These are phyloP conservation scores for Mucor mucedo DNA, from an alignment of 371 early-diverging fungal species.

Conservation along the genomic window DNA sequence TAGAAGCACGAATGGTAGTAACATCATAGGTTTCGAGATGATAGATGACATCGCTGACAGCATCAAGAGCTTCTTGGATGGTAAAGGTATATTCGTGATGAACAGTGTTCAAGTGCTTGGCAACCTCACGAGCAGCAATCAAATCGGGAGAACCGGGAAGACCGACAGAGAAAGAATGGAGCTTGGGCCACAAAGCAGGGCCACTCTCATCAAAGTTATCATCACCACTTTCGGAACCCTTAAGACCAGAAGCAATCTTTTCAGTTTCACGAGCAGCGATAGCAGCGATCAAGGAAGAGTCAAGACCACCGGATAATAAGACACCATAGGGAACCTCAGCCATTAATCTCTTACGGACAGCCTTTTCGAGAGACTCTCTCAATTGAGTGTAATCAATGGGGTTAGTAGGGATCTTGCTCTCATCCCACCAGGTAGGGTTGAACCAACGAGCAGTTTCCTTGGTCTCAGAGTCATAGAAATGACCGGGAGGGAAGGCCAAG, in stretches of 20 bases:
- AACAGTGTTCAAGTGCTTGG: constrained; percentile 85
- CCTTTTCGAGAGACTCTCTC: constrained; percentile 79
- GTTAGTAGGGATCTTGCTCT: constrained; percentile 54
- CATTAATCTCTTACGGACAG: constrained; percentile 96
- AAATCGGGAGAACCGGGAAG: constrained; percentile 95
- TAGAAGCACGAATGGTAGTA: constrained; percentile 97
- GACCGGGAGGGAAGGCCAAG: constrained; percentile 95
- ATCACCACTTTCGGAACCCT: constrained; percentile 41
- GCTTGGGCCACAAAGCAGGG: constrained; percentile 75
- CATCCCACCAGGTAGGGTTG: constrained; percentile 89
- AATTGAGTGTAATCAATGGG: constrained; percentile 71
- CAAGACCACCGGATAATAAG: constrained; percentile 92
- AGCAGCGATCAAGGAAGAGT: constrained; percentile 92
- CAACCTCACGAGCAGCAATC: constrained; percentile 87
- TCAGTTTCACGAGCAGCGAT: constrained; percentile 87
- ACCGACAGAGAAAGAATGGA: constrained; percentile 97
- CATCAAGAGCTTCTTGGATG: constrained; percentile 94
- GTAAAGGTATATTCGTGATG: constrained; percentile 97
- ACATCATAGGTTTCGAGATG: constrained; percentile 98
- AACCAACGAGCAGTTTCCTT: constrained; percentile 84
- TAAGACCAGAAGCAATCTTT: constrained; percentile 51
- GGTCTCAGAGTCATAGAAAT: constrained; percentile 82
- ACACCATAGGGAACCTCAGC: constrained; percentile 97
- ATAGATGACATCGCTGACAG: constrained; percentile 92
- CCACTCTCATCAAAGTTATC: constrained; percentile 72